A percentile compares a stretch with the other conserved stretches of the same genome.
phyloP scores from a whole-genome alignment of 1,284 basidiomycete species.

The Austroboletus novae-zelandiae region DNA sequence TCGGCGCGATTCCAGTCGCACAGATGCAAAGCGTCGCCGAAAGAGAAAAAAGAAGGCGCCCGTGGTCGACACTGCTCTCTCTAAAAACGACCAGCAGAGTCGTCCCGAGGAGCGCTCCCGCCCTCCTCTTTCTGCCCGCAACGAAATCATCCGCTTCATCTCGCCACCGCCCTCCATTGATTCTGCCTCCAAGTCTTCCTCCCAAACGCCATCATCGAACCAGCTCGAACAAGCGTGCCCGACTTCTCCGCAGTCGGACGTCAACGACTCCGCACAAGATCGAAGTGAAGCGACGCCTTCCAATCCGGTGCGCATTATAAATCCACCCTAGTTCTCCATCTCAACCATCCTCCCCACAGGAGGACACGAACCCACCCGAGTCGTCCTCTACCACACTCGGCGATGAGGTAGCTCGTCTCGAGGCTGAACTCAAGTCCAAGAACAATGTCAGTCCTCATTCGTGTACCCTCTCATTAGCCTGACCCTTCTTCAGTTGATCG shows the following conservation, averaged over 20 bases:
- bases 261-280: constrained; percentile 1
- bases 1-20: constrained; percentile 34
- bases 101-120: constrained; percentile 14
- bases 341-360: constrained; percentile 13
- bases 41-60: constrained; percentile 42
- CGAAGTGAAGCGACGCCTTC: constrained; percentile 5
- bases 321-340: not conserved
- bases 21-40: constrained; percentile 40
- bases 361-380: not conserved
- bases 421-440: constrained; percentile 42
- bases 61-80: constrained; percentile 22
- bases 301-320: constrained; percentile 14
- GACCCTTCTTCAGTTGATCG: constrained; percentile 37
- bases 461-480: not conserved
- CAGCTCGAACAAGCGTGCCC: not conserved
- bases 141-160: constrained; percentile 27
- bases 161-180: constrained; percentile 8
- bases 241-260: not conserved
- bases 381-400: constrained; percentile 24
- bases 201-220: constrained; percentile 6
- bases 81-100: constrained; percentile 16
- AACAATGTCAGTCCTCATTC: constrained; percentile 33
- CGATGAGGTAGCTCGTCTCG: constrained; percentile 39
- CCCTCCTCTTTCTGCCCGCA: constrained; percentile 21
- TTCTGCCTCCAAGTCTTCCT: not conserved